Base-by-base conservation (phyloP, 1,284 basidiomycete species). In the Irpex rosettiformis region DNA sequence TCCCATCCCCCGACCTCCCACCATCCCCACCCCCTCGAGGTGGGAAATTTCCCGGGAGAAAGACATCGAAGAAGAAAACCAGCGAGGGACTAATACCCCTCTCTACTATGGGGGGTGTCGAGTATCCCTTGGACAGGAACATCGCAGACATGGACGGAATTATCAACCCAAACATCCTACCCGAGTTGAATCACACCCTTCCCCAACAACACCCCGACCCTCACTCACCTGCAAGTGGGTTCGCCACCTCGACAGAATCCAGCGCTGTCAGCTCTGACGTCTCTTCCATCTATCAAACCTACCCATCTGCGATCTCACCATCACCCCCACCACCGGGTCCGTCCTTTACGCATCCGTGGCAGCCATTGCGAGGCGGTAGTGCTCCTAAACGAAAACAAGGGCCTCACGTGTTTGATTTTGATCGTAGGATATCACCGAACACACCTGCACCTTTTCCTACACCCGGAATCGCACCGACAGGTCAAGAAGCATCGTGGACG, bases 131-230 rank as follows among this genome's bases (percentile, higher is more conserved):
- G 40, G 92, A 96, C 72, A 88, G 86, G 53, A 85, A 96, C 64
- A 76, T 96, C 45, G 82, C 89, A 29, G 78, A 86, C 59, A 93
- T 97, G 81, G 89, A 91, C 52, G 94, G 91, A 28, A 93, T 96
- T 69, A 79, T 96, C 63, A 80, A 93, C 70, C 72, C 75, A 18
- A 75, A 64, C 11, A 71, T 67, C 21, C 73, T 70, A 24, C 71
- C 62, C 29, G 54, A 58, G 48, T 60, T 63, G 54, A 59, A 40
- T 61, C 66, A 51, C n/a, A 62, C 60, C 3, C 56, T 29, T 2
- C 49, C 52, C 51, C 37, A 45, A 16, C 69, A 58, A 29, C 33
- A 37, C 16, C 33, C 33, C 33, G 70, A 72, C 24, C 67, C 73
- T 29, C 78, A 72, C 61, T 78, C 80, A 0, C 76, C 78, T 2